phyloP scores from a whole-genome alignment of 768 basidiomycete genomes.

The Suillus paluster region DNA sequence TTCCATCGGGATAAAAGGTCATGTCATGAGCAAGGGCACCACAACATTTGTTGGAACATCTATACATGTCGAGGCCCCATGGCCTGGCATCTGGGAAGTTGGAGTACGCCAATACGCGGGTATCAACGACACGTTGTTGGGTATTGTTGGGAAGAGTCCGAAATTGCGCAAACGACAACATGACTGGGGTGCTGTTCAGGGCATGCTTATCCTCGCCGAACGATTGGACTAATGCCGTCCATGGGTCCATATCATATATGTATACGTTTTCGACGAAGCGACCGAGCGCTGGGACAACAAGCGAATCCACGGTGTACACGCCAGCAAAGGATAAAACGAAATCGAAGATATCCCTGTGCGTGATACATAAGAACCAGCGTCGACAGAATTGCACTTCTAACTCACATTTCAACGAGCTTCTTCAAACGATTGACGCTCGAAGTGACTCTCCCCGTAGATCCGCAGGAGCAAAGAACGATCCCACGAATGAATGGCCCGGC shows the following conservation, averaged over 20 bases:
- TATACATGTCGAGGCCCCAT: conserved; percentile 2
- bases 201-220: background rate
- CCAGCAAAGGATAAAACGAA: conserved; percentile 6
- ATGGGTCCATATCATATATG: background rate
- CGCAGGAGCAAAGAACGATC: background rate
- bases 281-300: background rate
- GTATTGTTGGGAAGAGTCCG: too few relatives aligned
- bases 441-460: background rate
- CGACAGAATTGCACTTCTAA: too few relatives aligned
- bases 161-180: background rate
- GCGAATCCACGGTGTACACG: background rate
- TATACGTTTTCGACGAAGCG: background rate
- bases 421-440: background rate
- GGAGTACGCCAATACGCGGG: background rate
- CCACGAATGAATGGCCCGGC: background rate
- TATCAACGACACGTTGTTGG: background rate
- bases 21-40: background rate
- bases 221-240: background rate
- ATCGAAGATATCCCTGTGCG: conserved; percentile 2
- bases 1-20: background rate
- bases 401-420: background rate
- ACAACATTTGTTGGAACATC: background rate
- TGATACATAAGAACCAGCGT: too few relatives aligned
- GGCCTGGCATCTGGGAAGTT: background rate
- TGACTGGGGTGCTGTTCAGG: background rate